Evolutionary conservation across 2,329 filamentous ascomycete genomes (phyloP).

Genomic region (Fusarium clavum): DNA sequence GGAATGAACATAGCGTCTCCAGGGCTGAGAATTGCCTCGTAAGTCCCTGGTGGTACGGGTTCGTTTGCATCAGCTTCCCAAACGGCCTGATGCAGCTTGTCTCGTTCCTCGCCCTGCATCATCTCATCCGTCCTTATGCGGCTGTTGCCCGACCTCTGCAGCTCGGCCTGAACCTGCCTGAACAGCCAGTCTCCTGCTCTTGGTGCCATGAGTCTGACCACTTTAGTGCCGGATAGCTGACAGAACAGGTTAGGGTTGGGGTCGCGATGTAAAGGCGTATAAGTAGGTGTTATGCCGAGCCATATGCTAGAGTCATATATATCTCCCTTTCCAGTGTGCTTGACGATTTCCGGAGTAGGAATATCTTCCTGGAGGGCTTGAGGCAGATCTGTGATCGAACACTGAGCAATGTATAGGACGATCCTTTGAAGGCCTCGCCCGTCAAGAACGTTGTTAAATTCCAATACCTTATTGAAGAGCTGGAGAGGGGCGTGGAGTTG

Average conservation of each 20-base stretch:
- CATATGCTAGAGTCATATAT: slow-evolving; percentile 90
- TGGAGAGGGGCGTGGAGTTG: slow-evolving; percentile 71
- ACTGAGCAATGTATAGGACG: slow-evolving; percentile 88
- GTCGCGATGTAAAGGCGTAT: slow-evolving; percentile 90
- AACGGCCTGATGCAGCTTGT: slow-evolving; percentile 73
- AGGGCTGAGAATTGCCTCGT: slow-evolving; percentile 67
- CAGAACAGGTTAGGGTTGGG: slow-evolving; percentile 95
- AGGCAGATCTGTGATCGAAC: slow-evolving; percentile 77
- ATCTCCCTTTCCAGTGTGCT: slow-evolving; percentile 76
- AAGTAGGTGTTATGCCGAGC: slow-evolving; percentile 87
- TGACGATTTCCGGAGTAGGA: slow-evolving; percentile 73
- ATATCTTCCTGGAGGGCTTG: slow-evolving; percentile 70
- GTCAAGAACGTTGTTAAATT: slow-evolving; percentile 56
- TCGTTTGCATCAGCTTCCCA: slow-evolving; percentile 64
- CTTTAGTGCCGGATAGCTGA: slow-evolving; percentile 80
- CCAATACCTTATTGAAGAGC: slow-evolving; percentile 70
- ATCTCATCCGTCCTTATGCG: slow-evolving; percentile 83
- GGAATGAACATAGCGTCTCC: slow-evolving; percentile 60
- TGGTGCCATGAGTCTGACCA: slow-evolving; percentile 77
- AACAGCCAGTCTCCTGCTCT: slow-evolving; percentile 73
- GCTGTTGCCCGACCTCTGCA: slow-evolving; percentile 53
- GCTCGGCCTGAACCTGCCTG: slow-evolving; percentile 59
- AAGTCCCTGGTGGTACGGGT: slow-evolving; percentile 49
- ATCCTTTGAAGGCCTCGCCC: slow-evolving; percentile 41
- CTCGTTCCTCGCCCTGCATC: slow-evolving; percentile 84